Evolutionary conservation across 1,284 basidiomycete species (phyloP).

Genomic region (Rhodotorula sp.): DNA sequence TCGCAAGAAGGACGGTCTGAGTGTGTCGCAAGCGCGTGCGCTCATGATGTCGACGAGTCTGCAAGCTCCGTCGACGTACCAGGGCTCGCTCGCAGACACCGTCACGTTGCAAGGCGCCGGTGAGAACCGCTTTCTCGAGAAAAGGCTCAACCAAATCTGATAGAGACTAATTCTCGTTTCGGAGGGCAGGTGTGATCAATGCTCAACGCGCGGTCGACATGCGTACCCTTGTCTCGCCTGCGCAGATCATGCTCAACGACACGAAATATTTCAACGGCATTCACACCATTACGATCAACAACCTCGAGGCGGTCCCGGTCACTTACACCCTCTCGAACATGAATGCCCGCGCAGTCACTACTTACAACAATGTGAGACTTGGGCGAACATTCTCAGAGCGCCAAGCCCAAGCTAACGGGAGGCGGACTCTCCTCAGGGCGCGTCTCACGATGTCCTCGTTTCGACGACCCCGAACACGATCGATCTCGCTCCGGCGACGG

Average conservation of each 20-base stretch:
- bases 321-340: conserved; percentile 14
- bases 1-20: conserved; percentile 54
- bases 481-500: conserved; percentile 2
- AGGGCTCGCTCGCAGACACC: conserved; percentile 56
- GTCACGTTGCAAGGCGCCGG: conserved; percentile 60
- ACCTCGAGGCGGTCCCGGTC: conserved; percentile 20
- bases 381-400: too few species aligned
- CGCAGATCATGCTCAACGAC: conserved; percentile 66
- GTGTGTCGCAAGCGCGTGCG: conserved; percentile 54
- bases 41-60: conserved; percentile 63
- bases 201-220: conserved; percentile 62
- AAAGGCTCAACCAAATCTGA: fast-evolving
- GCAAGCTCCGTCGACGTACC: conserved; percentile 55
- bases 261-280: conserved; percentile 59
- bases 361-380: conserved; percentile 26
- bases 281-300: conserved; percentile 51
- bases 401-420: too few species aligned
- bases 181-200: conserved; percentile 60
- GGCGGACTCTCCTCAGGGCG: conserved; percentile 7
- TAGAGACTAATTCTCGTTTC: background rate
- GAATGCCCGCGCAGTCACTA: conserved; percentile 6
- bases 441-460: conserved; percentile 19
- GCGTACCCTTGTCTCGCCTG: conserved; percentile 59
- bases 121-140: background rate
- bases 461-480: conserved; percentile 10